Percentiles rank a stretch among this genome's conserved stretches.
These are phyloP conservation scores for Geotrichum citri-aurantii DNA, from an alignment of 1,139 yeast genomes.

Conservation along the genomic window DNA sequence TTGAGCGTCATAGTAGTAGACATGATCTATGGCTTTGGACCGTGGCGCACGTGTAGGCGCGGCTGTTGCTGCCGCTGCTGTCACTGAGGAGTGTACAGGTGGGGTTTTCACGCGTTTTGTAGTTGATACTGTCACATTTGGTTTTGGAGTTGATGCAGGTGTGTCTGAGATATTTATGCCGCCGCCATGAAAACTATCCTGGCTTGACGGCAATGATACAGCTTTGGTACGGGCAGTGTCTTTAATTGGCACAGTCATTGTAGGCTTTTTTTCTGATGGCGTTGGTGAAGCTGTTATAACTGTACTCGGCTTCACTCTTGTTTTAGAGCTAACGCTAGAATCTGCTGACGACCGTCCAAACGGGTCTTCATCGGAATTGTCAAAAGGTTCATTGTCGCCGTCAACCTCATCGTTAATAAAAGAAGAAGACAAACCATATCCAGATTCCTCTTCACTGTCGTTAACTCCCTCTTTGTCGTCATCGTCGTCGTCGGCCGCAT, in stretches of 20 bases:
- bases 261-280: too few species aligned
- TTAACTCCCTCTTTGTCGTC: neutral
- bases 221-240: neutral
- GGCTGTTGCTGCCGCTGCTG: neutral
- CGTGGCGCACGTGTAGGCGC: neutral
- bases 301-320: neutral
- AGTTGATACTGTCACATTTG: neutral
- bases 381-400: neutral
- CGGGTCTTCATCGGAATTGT: neutral
- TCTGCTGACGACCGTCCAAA: neutral
- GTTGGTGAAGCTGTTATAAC: neutral
- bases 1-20: slow-evolving; percentile 7
- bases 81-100: neutral
- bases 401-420: neutral
- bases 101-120: neutral
- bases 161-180: neutral
- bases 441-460: neutral
- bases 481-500: slow-evolving; percentile 1
- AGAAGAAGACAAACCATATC: neutral
- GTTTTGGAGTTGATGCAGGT: neutral
- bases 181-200: neutral
- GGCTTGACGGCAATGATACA: neutral
- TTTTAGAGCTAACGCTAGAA: neutral
- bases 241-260: too few species aligned
- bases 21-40: neutral